A percentile compares a stretch with the other conserved stretches of the same genome.
Evolutionary conservation across 2,329 filamentous ascomycete genomes (phyloP).

Genomic region (Alternaria ethzedia): DNA sequence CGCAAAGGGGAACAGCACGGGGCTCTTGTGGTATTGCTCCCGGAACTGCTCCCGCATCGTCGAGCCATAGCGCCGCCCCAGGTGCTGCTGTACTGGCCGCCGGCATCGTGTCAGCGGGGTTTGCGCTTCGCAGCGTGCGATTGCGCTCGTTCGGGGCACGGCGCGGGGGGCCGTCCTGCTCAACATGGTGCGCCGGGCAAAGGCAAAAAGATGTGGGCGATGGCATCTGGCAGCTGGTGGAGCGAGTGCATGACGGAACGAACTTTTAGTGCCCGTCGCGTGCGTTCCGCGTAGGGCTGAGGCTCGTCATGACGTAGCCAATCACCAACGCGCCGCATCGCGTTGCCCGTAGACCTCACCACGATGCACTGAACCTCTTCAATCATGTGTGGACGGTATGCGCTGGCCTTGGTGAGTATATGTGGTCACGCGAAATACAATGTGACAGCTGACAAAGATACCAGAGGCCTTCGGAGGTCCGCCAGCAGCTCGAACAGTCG

Average conservation of each 20-base stretch:
- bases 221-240: constrained; percentile 18
- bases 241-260: constrained; percentile 28
- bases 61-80: constrained; percentile 35
- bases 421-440: not conserved
- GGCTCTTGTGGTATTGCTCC: constrained; percentile 48
- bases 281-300: constrained; percentile 37
- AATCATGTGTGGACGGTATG: constrained; percentile 73
- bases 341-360: not conserved
- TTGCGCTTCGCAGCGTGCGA: constrained; percentile 35
- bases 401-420: constrained; percentile 64
- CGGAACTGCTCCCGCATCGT: constrained; percentile 34
- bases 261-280: constrained; percentile 38
- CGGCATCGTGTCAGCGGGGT: constrained; percentile 27
- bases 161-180: constrained; percentile 41
- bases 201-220: constrained; percentile 19
- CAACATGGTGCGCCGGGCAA: constrained; percentile 43
- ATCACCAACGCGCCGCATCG: constrained; percentile 29
- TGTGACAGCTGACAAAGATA: constrained; percentile 13
- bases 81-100: constrained; percentile 33
- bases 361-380: constrained; percentile 23
- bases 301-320: constrained; percentile 41
- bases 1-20: constrained; percentile 49
- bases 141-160: constrained; percentile 25
- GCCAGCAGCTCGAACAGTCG: constrained; percentile 73
- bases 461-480: constrained; percentile 78